Evolutionary conservation across 331 rosid genomes (phyloP), one percentile per base, ranked within the genome.

Genomic region (Acacia pycnantha): DNA sequence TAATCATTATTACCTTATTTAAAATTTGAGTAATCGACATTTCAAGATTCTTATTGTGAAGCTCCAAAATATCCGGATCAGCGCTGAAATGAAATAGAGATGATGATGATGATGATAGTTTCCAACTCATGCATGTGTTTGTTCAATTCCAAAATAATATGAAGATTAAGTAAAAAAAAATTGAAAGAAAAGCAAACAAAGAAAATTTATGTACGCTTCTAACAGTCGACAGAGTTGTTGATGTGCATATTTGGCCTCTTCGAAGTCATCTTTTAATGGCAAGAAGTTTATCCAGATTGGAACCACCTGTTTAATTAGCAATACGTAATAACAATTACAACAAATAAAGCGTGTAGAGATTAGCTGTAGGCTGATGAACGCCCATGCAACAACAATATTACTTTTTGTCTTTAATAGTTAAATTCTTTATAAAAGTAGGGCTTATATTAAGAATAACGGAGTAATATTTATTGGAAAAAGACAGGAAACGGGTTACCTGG

Each of bases 181-280:
- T 11, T 26, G 27, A 22, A 19, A 19, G 18, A 47, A 14, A 41
- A 27, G 11, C 15, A 50, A 5, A 15, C 2, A 16, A 50, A 43
- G 6, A 26, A 4, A 11, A 6, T 1, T 24, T 18, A 18, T 41
- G 47, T 18, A 81, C 84, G 77, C 70, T 70, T 14, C 43, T 64
- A 84, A 46, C 65, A 84, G 31, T 21, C 6, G 44, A 64, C 71
- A 50, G 9, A 84, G 77, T 18, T 21, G 76, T 29, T 26, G 77
- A 29, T 80, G 87, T n/a, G 62, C 85, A 51, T 26, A n/a, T 81
- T 3, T 80, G 62, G 87, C 85, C 51, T 84, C 85, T 2, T 9
- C 12, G 19, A 0, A 43, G 47, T 76, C 82, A 41, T 6, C 31
- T 22, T 4, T 80, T 65, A 84, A 27, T n/a, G 87, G 84, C 79